These are phyloP conservation scores for Vigna radiata DNA, from an alignment of 306 rosid genomes.

Conservation along the genomic window DNA sequence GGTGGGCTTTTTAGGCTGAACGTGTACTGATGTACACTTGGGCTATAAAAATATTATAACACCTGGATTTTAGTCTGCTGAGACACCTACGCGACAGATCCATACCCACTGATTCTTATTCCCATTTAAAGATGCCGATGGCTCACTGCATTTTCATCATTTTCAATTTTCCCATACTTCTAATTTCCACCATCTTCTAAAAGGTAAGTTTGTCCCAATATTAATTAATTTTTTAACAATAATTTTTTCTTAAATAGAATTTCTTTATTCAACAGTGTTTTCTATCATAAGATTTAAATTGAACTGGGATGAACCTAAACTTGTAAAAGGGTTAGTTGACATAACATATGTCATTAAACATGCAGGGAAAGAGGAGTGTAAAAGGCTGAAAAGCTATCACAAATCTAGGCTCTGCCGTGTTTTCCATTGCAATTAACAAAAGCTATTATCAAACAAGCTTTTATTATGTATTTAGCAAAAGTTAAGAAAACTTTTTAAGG, in stretches of 20 bases:
- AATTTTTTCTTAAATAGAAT: too few relatives aligned
- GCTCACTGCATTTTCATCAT: neutral
- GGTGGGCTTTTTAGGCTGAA: conserved; percentile 3
- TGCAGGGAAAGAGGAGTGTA: neutral
- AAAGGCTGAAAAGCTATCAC: neutral
- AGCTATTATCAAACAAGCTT: neutral
- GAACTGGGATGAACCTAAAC: neutral
- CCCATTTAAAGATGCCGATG: conserved; percentile 15
- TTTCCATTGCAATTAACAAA: neutral
- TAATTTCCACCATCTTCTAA: neutral
- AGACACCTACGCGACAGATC: neutral
- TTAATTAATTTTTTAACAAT: too few relatives aligned
- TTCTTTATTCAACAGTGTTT: neutral
- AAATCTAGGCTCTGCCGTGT: conserved; percentile 24
- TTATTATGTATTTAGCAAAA: neutral
- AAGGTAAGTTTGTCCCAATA: neutral
- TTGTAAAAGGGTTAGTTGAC: neutral
- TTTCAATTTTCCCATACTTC: neutral
- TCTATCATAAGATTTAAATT: neutral
- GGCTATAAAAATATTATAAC: neutral
- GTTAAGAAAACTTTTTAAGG: neutral
- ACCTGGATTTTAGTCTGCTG: neutral
- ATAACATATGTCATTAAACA: neutral
- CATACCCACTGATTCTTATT: neutral
- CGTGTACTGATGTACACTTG: neutral